phyloP scores from a whole-genome alignment of 805 yeast genomes.

The Clavispora vitiphila region DNA sequence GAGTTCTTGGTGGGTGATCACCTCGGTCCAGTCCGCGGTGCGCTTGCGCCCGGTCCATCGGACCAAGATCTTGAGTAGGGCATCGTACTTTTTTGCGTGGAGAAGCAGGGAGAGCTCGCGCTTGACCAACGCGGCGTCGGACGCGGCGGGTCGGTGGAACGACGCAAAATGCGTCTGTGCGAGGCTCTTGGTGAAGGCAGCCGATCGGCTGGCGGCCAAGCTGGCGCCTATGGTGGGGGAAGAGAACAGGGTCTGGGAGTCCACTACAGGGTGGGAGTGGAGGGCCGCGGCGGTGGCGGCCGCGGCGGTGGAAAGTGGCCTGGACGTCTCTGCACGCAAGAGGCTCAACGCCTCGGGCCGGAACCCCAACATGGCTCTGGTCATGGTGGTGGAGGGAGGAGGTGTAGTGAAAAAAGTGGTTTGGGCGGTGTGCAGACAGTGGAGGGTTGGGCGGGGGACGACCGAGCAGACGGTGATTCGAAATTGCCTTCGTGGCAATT shows the following conservation, averaged over 20 bases:
- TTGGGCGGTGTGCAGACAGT: background rate
- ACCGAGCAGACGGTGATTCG: no score
- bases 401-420: background rate
- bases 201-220: background rate
- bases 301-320: constrained; percentile 1
- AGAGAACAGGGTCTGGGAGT: no score
- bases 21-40: constrained; percentile 6
- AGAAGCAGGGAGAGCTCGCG: constrained; percentile 8
- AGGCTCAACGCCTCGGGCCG: background rate
- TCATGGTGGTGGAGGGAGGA: background rate
- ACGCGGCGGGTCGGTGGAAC: background rate
- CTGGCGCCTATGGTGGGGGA: background rate
- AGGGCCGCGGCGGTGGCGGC: constrained; percentile 1
- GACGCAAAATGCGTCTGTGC: constrained; percentile 2
- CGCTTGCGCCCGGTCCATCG: constrained; percentile 9
- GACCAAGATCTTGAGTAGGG: constrained; percentile 5
- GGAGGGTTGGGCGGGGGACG: background rate
- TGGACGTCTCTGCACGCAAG: background rate
- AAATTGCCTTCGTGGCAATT: no score
- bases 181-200: background rate
- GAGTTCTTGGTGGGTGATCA: constrained; percentile 9
- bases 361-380: background rate
- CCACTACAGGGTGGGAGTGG: no score
- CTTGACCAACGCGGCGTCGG: background rate
- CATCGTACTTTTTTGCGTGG: constrained; percentile 4